Conservation (phyloP, 306 rosid genomes). For the Castanea crenata region DNA sequence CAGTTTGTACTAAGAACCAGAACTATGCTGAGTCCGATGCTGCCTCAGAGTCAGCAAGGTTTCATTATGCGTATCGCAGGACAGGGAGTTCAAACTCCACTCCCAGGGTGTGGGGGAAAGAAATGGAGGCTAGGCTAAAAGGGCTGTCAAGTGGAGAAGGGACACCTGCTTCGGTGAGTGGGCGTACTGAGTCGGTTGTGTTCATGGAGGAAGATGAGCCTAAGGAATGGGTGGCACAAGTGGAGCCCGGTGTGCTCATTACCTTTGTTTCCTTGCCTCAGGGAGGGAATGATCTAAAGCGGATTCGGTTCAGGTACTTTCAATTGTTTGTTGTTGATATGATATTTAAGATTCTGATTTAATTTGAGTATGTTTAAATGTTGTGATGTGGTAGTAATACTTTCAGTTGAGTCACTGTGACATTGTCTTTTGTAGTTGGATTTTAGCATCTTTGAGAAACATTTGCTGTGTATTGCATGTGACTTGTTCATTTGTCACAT, state of each 20-base stretch:
- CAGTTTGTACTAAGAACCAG: constrained; percentile 42
- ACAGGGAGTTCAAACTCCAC: constrained; percentile 86
- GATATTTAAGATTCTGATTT: constrained; percentile 28
- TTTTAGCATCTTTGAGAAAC: constrained; percentile 19
- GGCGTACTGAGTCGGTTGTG: constrained; percentile 70
- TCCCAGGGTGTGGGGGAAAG: constrained; percentile 87
- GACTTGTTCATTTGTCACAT: constrained; percentile 34
- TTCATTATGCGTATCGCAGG: constrained; percentile 65
- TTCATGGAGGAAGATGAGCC: constrained; percentile 96
- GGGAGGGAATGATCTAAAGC: constrained; percentile 95
- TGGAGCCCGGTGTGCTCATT: constrained; percentile 97
- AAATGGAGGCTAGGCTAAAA: constrained; percentile 73
- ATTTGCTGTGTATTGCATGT: constrained; percentile 32
- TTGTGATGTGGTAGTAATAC: constrained; percentile 33
- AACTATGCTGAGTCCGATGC: constrained; percentile 68
- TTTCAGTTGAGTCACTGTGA: constrained; percentile 23
- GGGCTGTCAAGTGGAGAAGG: constrained; percentile 90
- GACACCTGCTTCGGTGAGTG: constrained; percentile 91
- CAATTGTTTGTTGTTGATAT: constrained; percentile 24
- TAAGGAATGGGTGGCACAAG: constrained; percentile 95
- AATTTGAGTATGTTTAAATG: constrained; percentile 42
- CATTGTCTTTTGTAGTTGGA: constrained; percentile 46
- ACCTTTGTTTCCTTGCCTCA: constrained; percentile 89
- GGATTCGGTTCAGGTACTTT: constrained; percentile 92
- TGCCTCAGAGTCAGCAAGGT: constrained; percentile 82